A percentile compares a stretch with the other conserved stretches of the same genome.
Evolutionary conservation across 768 basidiomycete species (phyloP).

Genomic region (Suillus bovinus): DNA sequence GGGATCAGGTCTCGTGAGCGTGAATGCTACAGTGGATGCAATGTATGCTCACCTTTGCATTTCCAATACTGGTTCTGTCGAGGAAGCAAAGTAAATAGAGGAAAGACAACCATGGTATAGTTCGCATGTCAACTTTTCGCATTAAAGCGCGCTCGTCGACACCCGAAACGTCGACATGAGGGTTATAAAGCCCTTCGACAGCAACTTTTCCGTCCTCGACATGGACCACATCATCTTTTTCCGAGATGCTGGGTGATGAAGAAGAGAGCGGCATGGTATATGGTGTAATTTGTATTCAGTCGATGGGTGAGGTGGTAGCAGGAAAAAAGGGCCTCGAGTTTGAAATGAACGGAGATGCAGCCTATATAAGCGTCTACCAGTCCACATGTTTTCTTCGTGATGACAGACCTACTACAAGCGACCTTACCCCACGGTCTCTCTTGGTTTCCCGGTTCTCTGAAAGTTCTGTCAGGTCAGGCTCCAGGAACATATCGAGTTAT

Average conservation of each 20-base stretch:
- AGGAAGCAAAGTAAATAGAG: constrained; percentile 77
- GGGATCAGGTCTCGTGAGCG: background rate
- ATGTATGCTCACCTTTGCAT: constrained; percentile 27
- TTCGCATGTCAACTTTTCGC: constrained; percentile 66
- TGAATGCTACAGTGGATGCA: constrained; percentile 5
- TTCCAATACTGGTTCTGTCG: constrained; percentile 57
- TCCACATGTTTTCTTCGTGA: background rate
- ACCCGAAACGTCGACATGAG: constrained; percentile 56
- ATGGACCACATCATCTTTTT: constrained; percentile 12
- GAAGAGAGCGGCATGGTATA: background rate
- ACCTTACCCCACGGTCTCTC: background rate
- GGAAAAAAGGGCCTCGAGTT: background rate
- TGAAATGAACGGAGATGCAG: background rate
- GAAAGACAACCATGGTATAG: constrained; percentile 72
- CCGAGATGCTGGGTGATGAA: constrained; percentile 6
- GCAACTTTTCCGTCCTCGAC: constrained; percentile 9
- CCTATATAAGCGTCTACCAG: background rate
- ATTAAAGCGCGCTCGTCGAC: constrained; percentile 71
- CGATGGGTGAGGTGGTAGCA: background rate
- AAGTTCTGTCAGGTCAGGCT: background rate
- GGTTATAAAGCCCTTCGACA: constrained; percentile 28
- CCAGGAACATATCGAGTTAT: background rate
- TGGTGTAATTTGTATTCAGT: background rate
- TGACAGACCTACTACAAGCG: background rate
- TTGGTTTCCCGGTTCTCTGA: background rate